Evolutionary conservation across 768 basidiomycete genomes (phyloP), one percentile per base, ranked within the genome.

Genomic region (Termitomyces sp.): DNA sequence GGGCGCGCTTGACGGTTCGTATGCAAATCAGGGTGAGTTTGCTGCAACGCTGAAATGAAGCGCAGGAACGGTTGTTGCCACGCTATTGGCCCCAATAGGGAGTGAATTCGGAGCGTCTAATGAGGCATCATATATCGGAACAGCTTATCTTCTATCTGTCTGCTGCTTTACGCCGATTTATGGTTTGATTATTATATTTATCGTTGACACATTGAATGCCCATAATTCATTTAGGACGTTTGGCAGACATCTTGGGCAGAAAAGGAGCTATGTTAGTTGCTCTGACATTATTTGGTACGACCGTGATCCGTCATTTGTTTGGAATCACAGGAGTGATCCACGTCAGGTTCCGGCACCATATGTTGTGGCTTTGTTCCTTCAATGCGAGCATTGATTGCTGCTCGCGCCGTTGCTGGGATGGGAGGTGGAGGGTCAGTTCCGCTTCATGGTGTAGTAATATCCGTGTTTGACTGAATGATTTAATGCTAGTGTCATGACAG

Each of bases 121-220:
- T 66, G 84, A 89, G 62, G 81, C 91, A 14, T 90, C 90, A 1
- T 94, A 95, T 71, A 86, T 97, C 58, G 94, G 91, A 33, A 93
- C 92, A 13, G 82, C 91, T 13, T 94, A 94, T 74, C 75, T 95
- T 62, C 77, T 94, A 46, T 92, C 90, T 54, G 84, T 94, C 42
- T 94, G 92, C 66, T 94, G 90, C 73, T 94, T 94, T 70, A 93
- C 93, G 22, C 94, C 92, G 58, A 72, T 93, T 62, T 92, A 92
- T 77, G 91, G 91, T 86, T 60, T 64, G 80, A 70, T 14, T 28
- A 55, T 56, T 49, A 56, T 50, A 42, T 43, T 44, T n/a, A 30
- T 46, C 28, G 36, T 63, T 57, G 49, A 61, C 40, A 48, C 24
- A 26, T 58, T 57, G 32, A 58, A 35, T 50, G 54, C 64, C 65